Evolutionary conservation across 345 rosid species (phyloP).

Genomic region (Conringia planisiliqua): DNA sequence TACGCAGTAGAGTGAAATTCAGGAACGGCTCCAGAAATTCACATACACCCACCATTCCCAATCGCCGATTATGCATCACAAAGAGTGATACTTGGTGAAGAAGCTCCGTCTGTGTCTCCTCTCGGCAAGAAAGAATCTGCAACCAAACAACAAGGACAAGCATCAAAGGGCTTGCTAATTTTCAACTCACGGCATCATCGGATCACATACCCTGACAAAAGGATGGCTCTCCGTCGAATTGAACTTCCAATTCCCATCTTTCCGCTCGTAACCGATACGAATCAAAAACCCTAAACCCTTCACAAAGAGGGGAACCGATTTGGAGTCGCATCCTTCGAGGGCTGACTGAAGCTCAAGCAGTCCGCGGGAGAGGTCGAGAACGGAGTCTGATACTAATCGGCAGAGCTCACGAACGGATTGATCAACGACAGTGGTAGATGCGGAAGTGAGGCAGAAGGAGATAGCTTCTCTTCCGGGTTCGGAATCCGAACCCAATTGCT

Average conservation of each 20-base stretch:
- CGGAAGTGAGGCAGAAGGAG: constrained; percentile 60
- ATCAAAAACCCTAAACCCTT: constrained; percentile 67
- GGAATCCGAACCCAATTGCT: constrained; percentile 49
- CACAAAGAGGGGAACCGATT: constrained; percentile 50
- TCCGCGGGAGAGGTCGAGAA: constrained; percentile 49
- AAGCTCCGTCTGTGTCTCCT: constrained; percentile 63
- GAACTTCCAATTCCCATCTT: constrained; percentile 49
- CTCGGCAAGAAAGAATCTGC: constrained; percentile 67
- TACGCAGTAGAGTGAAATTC: constrained; percentile 49
- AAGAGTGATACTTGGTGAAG: constrained; percentile 66
- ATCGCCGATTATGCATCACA: constrained; percentile 42
- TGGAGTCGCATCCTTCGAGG: constrained; percentile 68
- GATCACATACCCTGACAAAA: constrained; percentile 58
- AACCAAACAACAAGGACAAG: constrained; percentile 18
- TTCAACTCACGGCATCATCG: neutral
- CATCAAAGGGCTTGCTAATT: no score
- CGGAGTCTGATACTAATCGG: constrained; percentile 63
- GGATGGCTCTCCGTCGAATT: constrained; percentile 65
- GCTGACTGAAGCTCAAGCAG: constrained; percentile 85
- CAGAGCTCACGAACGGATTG: constrained; percentile 90
- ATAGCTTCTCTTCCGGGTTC: constrained; percentile 63
- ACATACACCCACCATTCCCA: constrained; percentile 63
- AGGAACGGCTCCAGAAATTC: constrained; percentile 74
- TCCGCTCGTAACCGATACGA: constrained; percentile 49
- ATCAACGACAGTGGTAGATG: constrained; percentile 70